A percentile compares a stretch with the other conserved stretches of the same genome.
Conservation (phyloP, 805 yeast genomes). For the Starmerella vitae region DNA sequence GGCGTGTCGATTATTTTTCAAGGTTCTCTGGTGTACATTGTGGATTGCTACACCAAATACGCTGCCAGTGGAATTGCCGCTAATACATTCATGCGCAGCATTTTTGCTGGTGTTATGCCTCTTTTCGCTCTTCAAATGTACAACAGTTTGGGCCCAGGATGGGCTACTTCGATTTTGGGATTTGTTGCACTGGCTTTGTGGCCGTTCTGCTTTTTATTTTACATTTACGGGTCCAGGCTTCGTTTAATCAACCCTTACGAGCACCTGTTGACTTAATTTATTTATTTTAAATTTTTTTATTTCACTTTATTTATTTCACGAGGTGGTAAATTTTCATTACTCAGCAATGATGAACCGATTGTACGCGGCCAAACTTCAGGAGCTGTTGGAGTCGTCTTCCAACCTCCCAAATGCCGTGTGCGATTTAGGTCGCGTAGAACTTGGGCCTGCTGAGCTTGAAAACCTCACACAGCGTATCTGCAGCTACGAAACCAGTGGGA, state of each 20-base stretch:
- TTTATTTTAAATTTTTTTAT: neutral
- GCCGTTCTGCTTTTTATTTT: slow-evolving; percentile 42
- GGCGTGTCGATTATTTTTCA: slow-evolving; percentile 48
- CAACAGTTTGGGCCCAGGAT: slow-evolving; percentile 36
- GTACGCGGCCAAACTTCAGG: slow-evolving; percentile 38
- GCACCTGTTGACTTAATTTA: slow-evolving; percentile 5
- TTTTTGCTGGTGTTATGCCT: slow-evolving; percentile 49
- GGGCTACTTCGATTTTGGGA: slow-evolving; percentile 43
- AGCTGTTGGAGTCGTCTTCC: slow-evolving; percentile 61
- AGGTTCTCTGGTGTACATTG: slow-evolving; percentile 48
- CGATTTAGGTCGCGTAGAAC: slow-evolving; percentile 66
- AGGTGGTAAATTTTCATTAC: no score
- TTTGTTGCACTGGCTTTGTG: slow-evolving; percentile 35
- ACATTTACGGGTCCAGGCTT: slow-evolving; percentile 33
- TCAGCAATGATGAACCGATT: slow-evolving; percentile 22
- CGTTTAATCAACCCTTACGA: slow-evolving; percentile 19
- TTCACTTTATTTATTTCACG: neutral
- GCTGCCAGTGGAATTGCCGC: slow-evolving; percentile 53
- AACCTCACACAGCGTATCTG: slow-evolving; percentile 30
- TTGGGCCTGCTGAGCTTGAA: slow-evolving; percentile 60
- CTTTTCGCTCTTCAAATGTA: slow-evolving; percentile 53
- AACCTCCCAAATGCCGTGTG: slow-evolving; percentile 54
- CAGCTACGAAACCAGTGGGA: slow-evolving; percentile 30
- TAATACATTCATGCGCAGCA: slow-evolving; percentile 44
- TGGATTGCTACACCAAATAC: slow-evolving; percentile 44